Evolutionary conservation across 108 stramenopile species (phyloP).

Genomic region (Pseudonitzschia pungens): DNA sequence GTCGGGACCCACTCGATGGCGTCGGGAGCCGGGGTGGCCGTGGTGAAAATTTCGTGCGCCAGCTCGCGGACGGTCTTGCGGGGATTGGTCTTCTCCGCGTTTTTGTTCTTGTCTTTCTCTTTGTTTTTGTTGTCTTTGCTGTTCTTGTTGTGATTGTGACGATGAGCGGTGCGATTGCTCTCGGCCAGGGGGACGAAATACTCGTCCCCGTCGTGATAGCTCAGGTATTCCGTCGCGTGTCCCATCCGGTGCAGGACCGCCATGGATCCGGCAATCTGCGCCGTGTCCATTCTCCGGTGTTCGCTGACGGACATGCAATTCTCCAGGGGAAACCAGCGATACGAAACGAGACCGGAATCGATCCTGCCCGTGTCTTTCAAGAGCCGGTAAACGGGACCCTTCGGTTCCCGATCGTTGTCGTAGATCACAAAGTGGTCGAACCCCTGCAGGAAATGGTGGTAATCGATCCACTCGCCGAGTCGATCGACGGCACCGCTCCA

Average conservation of each 20-base stretch:
- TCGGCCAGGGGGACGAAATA: conserved; percentile 3
- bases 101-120: too few relatives aligned
- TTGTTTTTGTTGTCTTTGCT: not conserved
- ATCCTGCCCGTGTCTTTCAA: not conserved
- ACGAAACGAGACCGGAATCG: conserved; percentile 7
- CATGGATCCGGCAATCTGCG: conserved; percentile 21
- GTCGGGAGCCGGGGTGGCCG: not conserved
- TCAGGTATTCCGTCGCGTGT: not conserved
- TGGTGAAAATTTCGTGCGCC: not conserved
- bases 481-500: not conserved
- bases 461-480: conserved; percentile 30
- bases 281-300: conserved; percentile 14
- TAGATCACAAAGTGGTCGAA: conserved; percentile 36
- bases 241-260: conserved; percentile 5
- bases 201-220: conserved; percentile 20
- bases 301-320: conserved; percentile 6
- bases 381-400: not conserved
- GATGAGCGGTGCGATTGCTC: not conserved
- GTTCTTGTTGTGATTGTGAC: too few relatives aligned
- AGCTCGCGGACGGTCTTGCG: not conserved
- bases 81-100: not conserved
- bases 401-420: conserved; percentile 14
- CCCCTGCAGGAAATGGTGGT: conserved; percentile 35
- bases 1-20: conserved; percentile 15
- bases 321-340: conserved; percentile 12